A percentile compares a stretch with the other conserved stretches of the same genome.
phyloP scores from a whole-genome alignment of 257 asterid species.

The Salvia rosmarinus region DNA sequence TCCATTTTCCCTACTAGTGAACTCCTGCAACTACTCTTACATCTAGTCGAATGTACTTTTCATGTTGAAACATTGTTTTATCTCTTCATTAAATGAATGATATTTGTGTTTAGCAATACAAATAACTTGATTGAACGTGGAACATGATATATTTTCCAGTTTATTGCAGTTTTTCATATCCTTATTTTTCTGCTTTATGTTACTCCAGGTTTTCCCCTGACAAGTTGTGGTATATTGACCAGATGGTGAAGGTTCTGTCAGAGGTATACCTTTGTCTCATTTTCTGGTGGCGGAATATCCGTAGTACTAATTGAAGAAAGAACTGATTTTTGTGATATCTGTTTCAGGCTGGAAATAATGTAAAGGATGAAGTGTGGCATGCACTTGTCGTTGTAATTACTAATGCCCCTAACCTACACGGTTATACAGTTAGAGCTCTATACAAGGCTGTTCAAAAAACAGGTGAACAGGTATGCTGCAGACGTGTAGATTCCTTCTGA shows the following conservation, averaged over 20 bases:
- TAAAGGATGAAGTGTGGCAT: conserved; percentile 98
- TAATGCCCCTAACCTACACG: conserved; percentile 91
- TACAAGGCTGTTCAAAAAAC: conserved; percentile 74
- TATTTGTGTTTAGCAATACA: conserved; percentile 13
- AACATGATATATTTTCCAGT: conserved; percentile 36
- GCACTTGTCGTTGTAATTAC: conserved; percentile 86
- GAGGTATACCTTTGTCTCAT: conserved; percentile 57
- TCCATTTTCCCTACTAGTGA: conserved; percentile 12
- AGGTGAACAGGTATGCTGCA: conserved; percentile 71
- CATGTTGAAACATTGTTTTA: conserved; percentile 26
- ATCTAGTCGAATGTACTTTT: conserved; percentile 1
- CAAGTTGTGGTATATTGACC: conserved; percentile 92
- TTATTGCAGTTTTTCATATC: conserved; percentile 23
- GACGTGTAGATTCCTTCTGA: conserved; percentile 17
- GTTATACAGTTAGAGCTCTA: conserved; percentile 81
- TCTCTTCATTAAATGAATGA: conserved; percentile 1
- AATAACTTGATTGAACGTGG: conserved; percentile 26
- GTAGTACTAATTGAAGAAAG: conserved; percentile 15
- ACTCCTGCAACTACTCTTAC: conserved; percentile 5
- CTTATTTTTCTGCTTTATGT: conserved; percentile 41
- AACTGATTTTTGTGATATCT: conserved; percentile 39
- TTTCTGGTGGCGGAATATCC: conserved; percentile 1
- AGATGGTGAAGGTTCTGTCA: conserved; percentile 91
- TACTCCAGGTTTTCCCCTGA: conserved; percentile 88
- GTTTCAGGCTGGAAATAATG: conserved; percentile 87